phyloP scores from a whole-genome alignment of 768 basidiomycete species.

The Guyanaporus albipodus region DNA sequence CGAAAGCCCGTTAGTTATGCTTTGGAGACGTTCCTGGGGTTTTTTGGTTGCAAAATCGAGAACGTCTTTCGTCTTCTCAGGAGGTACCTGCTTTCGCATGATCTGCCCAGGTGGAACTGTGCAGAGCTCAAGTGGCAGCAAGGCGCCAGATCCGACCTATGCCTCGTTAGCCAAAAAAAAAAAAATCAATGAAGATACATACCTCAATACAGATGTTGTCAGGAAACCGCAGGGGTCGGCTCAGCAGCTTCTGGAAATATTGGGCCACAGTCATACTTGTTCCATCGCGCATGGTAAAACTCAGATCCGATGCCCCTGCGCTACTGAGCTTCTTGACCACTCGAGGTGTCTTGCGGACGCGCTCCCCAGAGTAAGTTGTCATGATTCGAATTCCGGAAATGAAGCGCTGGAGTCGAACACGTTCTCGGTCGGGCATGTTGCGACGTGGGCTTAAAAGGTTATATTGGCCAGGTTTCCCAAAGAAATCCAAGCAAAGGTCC shows the following conservation, averaged over 20 bases:
- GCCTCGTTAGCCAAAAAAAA: conserved; percentile 20
- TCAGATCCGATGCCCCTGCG: conserved; percentile 49
- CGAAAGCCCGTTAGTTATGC: conserved; percentile 51
- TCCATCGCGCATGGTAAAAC: conserved; percentile 58
- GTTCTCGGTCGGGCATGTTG: conserved; percentile 48
- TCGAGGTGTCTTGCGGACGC: conserved; percentile 43
- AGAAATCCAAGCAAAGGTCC: conserved; percentile 53
- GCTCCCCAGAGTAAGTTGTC: conserved; percentile 38
- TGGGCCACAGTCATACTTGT: conserved; percentile 52
- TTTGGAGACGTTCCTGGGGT: conserved; percentile 52
- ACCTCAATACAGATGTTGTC: conserved; percentile 70
- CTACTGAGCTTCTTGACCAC: conserved; percentile 58
- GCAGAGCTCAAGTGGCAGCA: conserved; percentile 68
- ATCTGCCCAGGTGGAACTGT: conserved; percentile 61
- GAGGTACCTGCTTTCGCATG: conserved; percentile 66
- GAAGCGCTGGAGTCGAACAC: conserved; percentile 52
- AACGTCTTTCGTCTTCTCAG: conserved; percentile 59
- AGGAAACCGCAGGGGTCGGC: conserved; percentile 53
- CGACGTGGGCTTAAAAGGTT: conserved; percentile 38
- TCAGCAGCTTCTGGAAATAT: conserved; percentile 55
- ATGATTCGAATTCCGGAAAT: conserved; percentile 49
- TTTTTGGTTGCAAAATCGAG: conserved; percentile 65
- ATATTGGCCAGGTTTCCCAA: conserved; percentile 33
- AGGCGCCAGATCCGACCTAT: conserved; percentile 58
- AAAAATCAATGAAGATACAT: conserved; percentile 10